Percentiles rank a stretch among this genome's conserved stretches.
phyloP scores from a whole-genome alignment of 495 filamentous ascomycete genomes.

The Daldinia loculata region DNA sequence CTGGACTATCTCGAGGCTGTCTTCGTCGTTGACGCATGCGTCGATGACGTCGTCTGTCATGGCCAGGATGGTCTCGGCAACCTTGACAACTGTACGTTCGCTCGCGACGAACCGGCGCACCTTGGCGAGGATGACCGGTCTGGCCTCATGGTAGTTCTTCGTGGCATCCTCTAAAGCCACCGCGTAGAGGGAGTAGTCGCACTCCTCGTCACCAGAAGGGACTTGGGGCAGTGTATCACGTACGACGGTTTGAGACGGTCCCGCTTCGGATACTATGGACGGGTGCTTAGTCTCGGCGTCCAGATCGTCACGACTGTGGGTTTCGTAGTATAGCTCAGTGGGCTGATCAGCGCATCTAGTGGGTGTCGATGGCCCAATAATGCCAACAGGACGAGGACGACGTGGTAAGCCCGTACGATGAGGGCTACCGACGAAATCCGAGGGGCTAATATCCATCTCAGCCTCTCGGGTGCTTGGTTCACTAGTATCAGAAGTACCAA shows the following conservation, averaged over 20 bases:
- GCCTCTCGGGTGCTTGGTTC: not conserved
- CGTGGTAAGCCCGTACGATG: not conserved
- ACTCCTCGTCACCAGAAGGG: not conserved
- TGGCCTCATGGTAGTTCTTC: not conserved
- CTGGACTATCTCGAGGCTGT: conserved; percentile 60
- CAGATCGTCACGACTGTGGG: too few relatives aligned
- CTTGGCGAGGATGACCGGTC: not conserved
- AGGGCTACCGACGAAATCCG: not conserved
- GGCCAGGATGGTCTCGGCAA: not conserved
- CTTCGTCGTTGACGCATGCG: conserved; percentile 7
- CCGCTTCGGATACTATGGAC: not conserved
- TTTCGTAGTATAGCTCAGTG: too few relatives aligned
- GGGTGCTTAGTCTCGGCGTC: not conserved
- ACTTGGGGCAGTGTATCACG: not conserved
- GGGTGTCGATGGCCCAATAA: too few relatives aligned
- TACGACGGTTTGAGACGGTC: not conserved
- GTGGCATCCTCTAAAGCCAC: not conserved
- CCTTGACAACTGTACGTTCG: not conserved
- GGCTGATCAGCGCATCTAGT: too few relatives aligned
- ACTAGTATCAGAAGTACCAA: not conserved
- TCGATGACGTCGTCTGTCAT: not conserved
- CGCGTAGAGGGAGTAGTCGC: not conserved
- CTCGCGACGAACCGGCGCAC: not conserved
- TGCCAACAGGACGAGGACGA: too few relatives aligned
- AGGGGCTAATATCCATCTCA: not conserved